A percentile compares a stretch with the other conserved stretches of the same genome.
These are phyloP conservation scores for Mortierella antarctica DNA, from an alignment of 192 early-diverging fungal genomes.

Conservation along the genomic window DNA sequence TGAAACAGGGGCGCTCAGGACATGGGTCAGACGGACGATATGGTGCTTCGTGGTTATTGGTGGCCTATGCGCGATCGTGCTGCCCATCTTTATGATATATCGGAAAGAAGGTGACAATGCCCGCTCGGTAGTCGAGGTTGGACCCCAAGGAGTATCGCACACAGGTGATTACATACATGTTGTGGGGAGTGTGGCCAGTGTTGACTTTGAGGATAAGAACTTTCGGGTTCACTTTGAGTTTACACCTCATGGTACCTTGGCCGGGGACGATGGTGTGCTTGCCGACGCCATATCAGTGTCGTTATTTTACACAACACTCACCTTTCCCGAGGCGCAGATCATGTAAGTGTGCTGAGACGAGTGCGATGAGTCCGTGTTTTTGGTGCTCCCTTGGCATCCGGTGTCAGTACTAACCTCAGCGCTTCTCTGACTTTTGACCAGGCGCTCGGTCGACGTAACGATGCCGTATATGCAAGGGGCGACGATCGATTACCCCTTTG, in stretches of 20 bases:
- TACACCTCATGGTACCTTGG: constrained; percentile 51
- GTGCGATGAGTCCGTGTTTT: not conserved
- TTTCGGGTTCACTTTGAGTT: constrained; percentile 57
- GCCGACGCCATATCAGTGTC: constrained; percentile 2
- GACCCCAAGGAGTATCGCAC: constrained; percentile 27
- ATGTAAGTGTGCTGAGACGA: constrained; percentile 13
- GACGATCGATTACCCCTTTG: constrained; percentile 63
- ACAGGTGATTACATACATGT: constrained; percentile 48
- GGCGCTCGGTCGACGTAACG: constrained; percentile 50
- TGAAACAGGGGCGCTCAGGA: constrained; percentile 8
- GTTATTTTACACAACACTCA: constrained; percentile 41
- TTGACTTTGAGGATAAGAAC: constrained; percentile 56
- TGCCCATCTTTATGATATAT: constrained; percentile 35
- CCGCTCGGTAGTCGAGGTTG: constrained; percentile 30
- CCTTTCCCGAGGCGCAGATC: constrained; percentile 40
- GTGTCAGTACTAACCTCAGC: not conserved
- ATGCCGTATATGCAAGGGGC: constrained; percentile 50
- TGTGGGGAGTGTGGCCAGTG: constrained; percentile 42
- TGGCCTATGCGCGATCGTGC: constrained; percentile 19
- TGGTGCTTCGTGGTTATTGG: constrained; percentile 19
- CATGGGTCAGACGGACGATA: constrained; percentile 17
- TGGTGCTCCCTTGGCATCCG: not conserved
- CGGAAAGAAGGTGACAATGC: constrained; percentile 32
- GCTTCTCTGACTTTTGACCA: not conserved
- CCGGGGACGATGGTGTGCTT: constrained; percentile 45